Evolutionary conservation across 2,329 filamentous ascomycete species (phyloP).

Genomic region (Penicillium sclerotigenum): DNA sequence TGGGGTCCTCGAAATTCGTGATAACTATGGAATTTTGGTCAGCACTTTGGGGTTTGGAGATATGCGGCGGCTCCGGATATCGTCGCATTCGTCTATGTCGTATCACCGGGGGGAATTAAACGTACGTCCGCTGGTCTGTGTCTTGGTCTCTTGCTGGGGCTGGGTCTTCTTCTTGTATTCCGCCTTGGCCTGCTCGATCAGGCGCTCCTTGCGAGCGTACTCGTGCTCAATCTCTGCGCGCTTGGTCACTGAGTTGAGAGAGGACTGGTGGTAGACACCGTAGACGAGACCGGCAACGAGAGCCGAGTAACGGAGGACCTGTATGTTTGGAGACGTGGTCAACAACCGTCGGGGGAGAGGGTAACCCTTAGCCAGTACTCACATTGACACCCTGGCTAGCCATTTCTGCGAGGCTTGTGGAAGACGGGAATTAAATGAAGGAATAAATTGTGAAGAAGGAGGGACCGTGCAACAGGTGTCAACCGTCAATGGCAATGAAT

Average conservation of each 20-base stretch:
- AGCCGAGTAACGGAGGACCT: slow-evolving; percentile 97
- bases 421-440: slow-evolving; percentile 35
- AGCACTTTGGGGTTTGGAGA: slow-evolving; percentile 8
- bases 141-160: slow-evolving; percentile 47
- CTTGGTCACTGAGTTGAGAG: slow-evolving; percentile 70
- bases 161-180: slow-evolving; percentile 78
- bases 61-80: slow-evolving; percentile 8
- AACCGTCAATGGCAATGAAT: slow-evolving; percentile 40
- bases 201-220: slow-evolving; percentile 83
- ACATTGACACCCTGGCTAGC: slow-evolving; percentile 68
- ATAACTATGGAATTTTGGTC: slow-evolving; percentile 51
- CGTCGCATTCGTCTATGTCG: neutral
- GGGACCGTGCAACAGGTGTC: slow-evolving; percentile 33
- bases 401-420: slow-evolving; percentile 53
- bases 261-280: slow-evolving; percentile 88
- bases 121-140: slow-evolving; percentile 37
- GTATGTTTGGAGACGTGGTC: slow-evolving; percentile 22
- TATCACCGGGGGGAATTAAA: slow-evolving; percentile 6
- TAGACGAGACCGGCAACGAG: slow-evolving; percentile 90
- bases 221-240: slow-evolving; percentile 70
- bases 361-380: slow-evolving; percentile 29
- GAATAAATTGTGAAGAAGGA: slow-evolving; percentile 28
- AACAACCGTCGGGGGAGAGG: slow-evolving; percentile 19
- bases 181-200: slow-evolving; percentile 90
- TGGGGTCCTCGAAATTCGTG: slow-evolving; percentile 75